phyloP scores from a whole-genome alignment of 2,329 filamentous ascomycete genomes.

The Botrytis fabae region DNA sequence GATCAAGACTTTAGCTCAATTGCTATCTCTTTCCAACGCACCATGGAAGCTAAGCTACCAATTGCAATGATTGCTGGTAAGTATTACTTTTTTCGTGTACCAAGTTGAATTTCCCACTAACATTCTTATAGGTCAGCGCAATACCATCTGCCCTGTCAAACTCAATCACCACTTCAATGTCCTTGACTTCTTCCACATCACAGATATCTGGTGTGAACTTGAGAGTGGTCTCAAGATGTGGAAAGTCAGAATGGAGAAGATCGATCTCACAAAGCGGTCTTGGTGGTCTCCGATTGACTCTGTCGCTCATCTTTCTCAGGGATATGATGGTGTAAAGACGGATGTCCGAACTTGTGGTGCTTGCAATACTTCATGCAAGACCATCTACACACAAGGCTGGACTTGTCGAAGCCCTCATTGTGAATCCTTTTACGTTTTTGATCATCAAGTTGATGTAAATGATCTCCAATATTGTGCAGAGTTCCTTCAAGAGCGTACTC shows the following conservation, averaged over 20 bases:
- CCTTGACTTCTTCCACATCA: conserved; percentile 68
- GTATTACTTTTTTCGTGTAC: conserved; percentile 22
- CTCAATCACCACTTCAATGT: conserved; percentile 63
- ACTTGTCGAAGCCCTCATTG: conserved; percentile 59
- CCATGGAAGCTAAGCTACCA: conserved; percentile 49
- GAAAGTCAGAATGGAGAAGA: conserved; percentile 66
- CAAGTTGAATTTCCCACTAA: conserved; percentile 12
- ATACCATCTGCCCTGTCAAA: conserved; percentile 49
- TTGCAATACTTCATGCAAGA: conserved; percentile 46
- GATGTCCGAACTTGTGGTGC: conserved; percentile 41
- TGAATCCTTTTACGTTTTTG: conserved; percentile 49
- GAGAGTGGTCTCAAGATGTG: conserved; percentile 43
- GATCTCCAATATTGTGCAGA: conserved; percentile 52
- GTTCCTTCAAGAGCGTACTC: conserved; percentile 57
- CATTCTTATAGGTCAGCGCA: conserved; percentile 49
- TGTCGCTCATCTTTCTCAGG: conserved; percentile 1
- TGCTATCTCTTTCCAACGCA: conserved; percentile 41
- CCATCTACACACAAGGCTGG: conserved; percentile 52
- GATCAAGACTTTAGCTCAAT: conserved; percentile 46
- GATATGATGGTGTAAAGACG: conserved; percentile 29
- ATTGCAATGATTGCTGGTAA: conserved; percentile 58
- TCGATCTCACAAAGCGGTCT: conserved; percentile 50
- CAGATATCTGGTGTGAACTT: conserved; percentile 67
- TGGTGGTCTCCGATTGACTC: conserved; percentile 55
- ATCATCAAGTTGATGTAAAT: conserved; percentile 32